Evolutionary conservation across 805 yeast species (phyloP), one percentile per base, ranked within the genome.

Genomic region (Pichia thaimueangensis): DNA sequence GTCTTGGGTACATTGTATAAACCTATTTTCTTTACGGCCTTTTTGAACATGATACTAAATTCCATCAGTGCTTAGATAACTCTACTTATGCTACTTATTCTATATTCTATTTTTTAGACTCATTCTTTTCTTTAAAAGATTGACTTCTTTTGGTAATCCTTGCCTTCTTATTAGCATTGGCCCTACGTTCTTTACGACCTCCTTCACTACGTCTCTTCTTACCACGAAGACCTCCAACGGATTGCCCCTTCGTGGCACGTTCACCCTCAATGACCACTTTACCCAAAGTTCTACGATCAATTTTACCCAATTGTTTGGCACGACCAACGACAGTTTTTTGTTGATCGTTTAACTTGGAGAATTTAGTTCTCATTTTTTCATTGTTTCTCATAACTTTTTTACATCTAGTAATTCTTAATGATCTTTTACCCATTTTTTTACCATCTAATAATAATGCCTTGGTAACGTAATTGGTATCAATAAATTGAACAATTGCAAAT

Each of bases 401-500:
- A 52, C 86, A 78, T 54, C 96, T 75, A 24, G 82, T 63, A 30
- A 91, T 81, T 60, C 98, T 78, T 53, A 93, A 70, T 50, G 78
- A 77, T 51, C 97, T 65, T 30, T 60, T 62, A 24, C 62, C 59
- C 50, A 75, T 60, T 45, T 79, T 76, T 65, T 85, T 80, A 35
- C 78, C 91, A 60, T 89, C 76, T 47, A 86, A 66, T 45, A 87
- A 64, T 41, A 93, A 63, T 1, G 96, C 97, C 58, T 86, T 84
- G 48, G 80, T 79, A 9, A 93, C 96, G 32, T 80, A 70, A 42
- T 81, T 64, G 1, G 74, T 53, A 56, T 85, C 91, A 47, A 71
- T 74, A 68, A 89, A 93, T 63, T 91, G 97, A 28, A 93, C 88
- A 59, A 89, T 86, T 6, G 96, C 98, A 67, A 93, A 89, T 6